Evolutionary conservation across 768 basidiomycete species (phyloP).

Genomic region (Calvatia gigantea): DNA sequence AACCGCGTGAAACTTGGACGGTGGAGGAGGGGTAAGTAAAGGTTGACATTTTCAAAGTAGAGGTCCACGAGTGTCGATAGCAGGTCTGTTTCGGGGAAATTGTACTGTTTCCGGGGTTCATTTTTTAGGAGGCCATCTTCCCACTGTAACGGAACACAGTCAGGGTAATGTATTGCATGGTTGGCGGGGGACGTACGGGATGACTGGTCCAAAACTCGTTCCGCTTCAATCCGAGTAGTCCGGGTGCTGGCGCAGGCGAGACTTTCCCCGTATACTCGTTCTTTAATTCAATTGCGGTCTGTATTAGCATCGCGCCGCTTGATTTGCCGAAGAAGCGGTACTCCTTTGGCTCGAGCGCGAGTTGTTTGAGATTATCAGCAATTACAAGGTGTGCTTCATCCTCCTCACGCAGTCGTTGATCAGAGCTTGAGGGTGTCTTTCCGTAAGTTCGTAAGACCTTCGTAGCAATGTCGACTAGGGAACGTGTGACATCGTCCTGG

Average conservation of each 20-base stretch:
- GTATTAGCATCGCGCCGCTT: constrained; percentile 51
- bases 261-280: constrained; percentile 43
- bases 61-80: constrained; percentile 48
- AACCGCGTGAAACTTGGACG: constrained; percentile 60
- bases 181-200: constrained; percentile 24
- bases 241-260: constrained; percentile 15
- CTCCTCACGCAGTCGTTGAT: constrained; percentile 31
- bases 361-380: constrained; percentile 30
- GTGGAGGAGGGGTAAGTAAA: constrained; percentile 68
- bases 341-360: constrained; percentile 31
- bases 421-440: constrained; percentile 7
- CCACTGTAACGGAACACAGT: constrained; percentile 28
- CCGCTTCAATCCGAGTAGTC: constrained; percentile 19
- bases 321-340: constrained; percentile 54
- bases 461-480: constrained; percentile 26
- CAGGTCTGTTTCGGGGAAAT: constrained; percentile 52
- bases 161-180: neutral
- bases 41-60: constrained; percentile 60
- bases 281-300: constrained; percentile 56
- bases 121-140: constrained; percentile 22
- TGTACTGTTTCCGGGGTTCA: constrained; percentile 23
- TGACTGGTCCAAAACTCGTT: constrained; percentile 35
- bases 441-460: constrained; percentile 29
- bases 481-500: neutral
- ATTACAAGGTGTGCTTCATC: constrained; percentile 32